phyloP scores from a whole-genome alignment of 768 basidiomycete genomes.

The Boletus rubroflammeus region DNA sequence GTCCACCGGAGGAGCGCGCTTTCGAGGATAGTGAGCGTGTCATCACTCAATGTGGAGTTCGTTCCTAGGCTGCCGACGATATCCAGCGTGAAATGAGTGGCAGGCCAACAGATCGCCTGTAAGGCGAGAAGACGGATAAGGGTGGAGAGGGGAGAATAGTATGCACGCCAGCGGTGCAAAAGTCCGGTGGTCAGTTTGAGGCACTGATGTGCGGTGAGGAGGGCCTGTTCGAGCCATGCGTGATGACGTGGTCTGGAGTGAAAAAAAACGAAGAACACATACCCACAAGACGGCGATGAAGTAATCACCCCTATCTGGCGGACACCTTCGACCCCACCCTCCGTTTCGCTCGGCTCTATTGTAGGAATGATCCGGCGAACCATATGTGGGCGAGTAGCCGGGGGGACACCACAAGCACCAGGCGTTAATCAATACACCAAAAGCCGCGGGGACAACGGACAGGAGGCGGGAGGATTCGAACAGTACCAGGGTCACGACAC shows the following conservation, averaged over 20 bases:
- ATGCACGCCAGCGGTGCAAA: slow-evolving; percentile 83
- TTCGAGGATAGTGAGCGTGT: slow-evolving; percentile 20
- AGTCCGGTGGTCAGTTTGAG: slow-evolving; percentile 85
- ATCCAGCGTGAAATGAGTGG: slow-evolving; percentile 80
- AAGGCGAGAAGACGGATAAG: slow-evolving; percentile 89
- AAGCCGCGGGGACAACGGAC: slow-evolving; percentile 66
- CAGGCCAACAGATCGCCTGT: slow-evolving; percentile 96
- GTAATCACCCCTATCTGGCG: slow-evolving; percentile 60
- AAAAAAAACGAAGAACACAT: slow-evolving; percentile 13
- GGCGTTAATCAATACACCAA: slow-evolving; percentile 61
- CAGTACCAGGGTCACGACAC: slow-evolving; percentile 51
- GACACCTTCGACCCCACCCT: slow-evolving; percentile 31
- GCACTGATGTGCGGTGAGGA: slow-evolving; percentile 88
- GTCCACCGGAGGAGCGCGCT: slow-evolving; percentile 37
- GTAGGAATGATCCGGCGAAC: slow-evolving; percentile 2
- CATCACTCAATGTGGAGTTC: slow-evolving; percentile 4
- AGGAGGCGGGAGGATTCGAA: slow-evolving; percentile 70
- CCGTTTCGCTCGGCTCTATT: background rate
- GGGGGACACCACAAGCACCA: slow-evolving; percentile 52
- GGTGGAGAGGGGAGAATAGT: slow-evolving; percentile 85
- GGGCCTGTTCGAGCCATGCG: slow-evolving; percentile 44
- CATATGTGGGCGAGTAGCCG: slow-evolving; percentile 11
- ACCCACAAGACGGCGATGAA: slow-evolving; percentile 73
- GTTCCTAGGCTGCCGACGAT: slow-evolving; percentile 50
- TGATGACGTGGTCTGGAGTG: background rate